A percentile compares a stretch with the other conserved stretches of the same genome.
phyloP scores from a whole-genome alignment of 1,139 yeast genomes.

The Nakaseomyces nivariensis region DNA sequence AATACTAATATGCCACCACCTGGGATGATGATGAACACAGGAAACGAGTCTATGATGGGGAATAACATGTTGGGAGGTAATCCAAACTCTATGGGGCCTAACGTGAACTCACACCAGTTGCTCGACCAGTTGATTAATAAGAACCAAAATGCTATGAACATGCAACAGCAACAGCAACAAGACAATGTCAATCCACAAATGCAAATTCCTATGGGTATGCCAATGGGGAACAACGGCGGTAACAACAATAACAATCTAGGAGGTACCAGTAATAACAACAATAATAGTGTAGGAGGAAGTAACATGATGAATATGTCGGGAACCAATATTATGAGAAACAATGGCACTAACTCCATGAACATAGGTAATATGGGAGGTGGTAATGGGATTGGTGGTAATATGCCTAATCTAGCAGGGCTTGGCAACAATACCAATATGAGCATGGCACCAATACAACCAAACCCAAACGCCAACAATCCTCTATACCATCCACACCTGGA shows the following conservation, averaged over 20 bases:
- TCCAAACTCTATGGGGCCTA: not conserved
- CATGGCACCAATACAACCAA: not conserved
- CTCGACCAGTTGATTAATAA: slow-evolving; percentile 12
- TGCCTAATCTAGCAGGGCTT: not conserved
- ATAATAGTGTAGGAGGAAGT: not conserved
- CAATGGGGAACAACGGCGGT: slow-evolving; percentile 9
- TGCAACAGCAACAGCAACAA: slow-evolving; percentile 5
- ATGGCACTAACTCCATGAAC: not conserved
- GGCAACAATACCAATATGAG: not conserved
- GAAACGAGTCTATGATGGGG: slow-evolving; percentile 1
- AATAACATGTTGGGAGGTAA: not conserved
- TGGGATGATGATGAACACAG: slow-evolving; percentile 8
- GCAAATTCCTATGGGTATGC: not conserved
- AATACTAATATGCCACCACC: slow-evolving; percentile 11
- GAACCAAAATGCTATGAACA: slow-evolving; percentile 3
- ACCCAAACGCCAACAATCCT: slow-evolving; percentile 28
- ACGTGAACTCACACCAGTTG: slow-evolving; percentile 10
- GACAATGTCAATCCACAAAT: slow-evolving; percentile 1
- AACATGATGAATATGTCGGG: not conserved
- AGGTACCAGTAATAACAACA: not conserved
- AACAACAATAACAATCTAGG: slow-evolving; percentile 3
- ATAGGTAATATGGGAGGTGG: slow-evolving; percentile 3
- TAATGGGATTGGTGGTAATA: slow-evolving; percentile 1
- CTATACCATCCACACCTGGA: slow-evolving; percentile 37
- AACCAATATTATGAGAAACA: not conserved